Evolutionary conservation across 2,329 filamentous ascomycete genomes (phyloP).

Genomic region (Aureobasidium namibiae): DNA sequence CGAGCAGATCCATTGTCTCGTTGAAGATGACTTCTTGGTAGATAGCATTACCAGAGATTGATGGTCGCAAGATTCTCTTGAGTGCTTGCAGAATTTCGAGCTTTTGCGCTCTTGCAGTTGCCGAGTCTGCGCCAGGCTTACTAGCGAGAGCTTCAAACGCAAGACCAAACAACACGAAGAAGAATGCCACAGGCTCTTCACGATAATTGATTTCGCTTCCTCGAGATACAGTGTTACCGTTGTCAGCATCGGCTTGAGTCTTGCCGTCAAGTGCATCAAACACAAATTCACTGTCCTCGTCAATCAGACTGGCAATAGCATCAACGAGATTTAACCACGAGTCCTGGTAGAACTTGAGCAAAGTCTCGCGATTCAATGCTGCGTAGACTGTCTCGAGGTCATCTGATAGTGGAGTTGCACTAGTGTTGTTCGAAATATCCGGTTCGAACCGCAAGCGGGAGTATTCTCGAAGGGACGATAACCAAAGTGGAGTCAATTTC

Average conservation of each 20-base stretch:
- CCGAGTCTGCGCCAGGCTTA: constrained; percentile 50
- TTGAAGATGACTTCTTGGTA: constrained; percentile 94
- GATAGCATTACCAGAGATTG: constrained; percentile 91
- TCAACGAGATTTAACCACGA: constrained; percentile 95
- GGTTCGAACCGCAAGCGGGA: constrained; percentile 90
- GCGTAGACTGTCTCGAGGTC: constrained; percentile 92
- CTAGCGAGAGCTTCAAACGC: constrained; percentile 92
- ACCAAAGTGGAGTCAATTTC: constrained; percentile 84
- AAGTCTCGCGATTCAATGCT: constrained; percentile 84
- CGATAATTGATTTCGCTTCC: constrained; percentile 83
- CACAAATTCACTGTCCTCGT: constrained; percentile 95
- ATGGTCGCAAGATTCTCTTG: constrained; percentile 89
- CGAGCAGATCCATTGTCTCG: constrained; percentile 92
- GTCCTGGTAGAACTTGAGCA: constrained; percentile 93
- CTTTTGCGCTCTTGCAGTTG: constrained; percentile 26
- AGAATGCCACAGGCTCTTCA: constrained; percentile 95
- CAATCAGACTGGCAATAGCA: constrained; percentile 92
- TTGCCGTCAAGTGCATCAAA: constrained; percentile 95
- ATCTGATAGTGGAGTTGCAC: constrained; percentile 60
- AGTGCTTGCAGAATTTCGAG: constrained; percentile 83
- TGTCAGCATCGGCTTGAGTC: constrained; percentile 29
- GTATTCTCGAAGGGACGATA: constrained; percentile 88
- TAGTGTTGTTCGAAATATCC: constrained; percentile 86
- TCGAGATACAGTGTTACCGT: constrained; percentile 3
- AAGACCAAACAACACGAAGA: constrained; percentile 94